Percentiles rank a stretch among this genome's conserved stretches.
Evolutionary conservation across 257 asterid genomes (phyloP).

Genomic region (Orobanche coerulescens): DNA sequence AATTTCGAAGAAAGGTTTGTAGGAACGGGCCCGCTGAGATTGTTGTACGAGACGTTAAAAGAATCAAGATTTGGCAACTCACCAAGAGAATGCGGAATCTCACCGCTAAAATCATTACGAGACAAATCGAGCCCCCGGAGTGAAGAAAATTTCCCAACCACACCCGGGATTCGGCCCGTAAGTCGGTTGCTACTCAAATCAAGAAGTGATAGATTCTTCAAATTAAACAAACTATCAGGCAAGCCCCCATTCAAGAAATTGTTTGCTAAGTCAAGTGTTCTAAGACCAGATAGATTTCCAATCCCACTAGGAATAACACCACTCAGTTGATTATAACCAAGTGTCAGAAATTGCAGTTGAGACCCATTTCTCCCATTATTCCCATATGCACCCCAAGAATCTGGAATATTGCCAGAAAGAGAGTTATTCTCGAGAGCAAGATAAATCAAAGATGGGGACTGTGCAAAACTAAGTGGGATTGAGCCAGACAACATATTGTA

Average conservation of each 20-base stretch:
- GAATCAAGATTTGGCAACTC: constrained; percentile 46
- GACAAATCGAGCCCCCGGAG: constrained; percentile 62
- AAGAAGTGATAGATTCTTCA: constrained; percentile 51
- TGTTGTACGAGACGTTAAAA: constrained; percentile 77
- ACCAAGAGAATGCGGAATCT: constrained; percentile 57
- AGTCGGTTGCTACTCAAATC: constrained; percentile 45
- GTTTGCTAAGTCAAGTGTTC: constrained; percentile 42
- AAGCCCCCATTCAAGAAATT: constrained; percentile 57
- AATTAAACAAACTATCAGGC: constrained; percentile 38
- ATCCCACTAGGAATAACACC: constrained; percentile 20
- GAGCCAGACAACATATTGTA: constrained; percentile 62
- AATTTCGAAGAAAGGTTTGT: constrained; percentile 44
- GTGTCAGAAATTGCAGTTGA: not conserved
- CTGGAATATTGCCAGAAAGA: constrained; percentile 60
- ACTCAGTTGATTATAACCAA: not conserved
- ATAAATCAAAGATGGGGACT: constrained; percentile 43
- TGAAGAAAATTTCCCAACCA: constrained; percentile 43
- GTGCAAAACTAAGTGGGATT: constrained; percentile 50
- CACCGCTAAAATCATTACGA: constrained; percentile 51
- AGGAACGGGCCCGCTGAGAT: constrained; percentile 76
- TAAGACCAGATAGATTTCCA: constrained; percentile 39
- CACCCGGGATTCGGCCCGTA: constrained; percentile 39
- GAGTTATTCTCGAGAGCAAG: constrained; percentile 54
- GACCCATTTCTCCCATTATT: constrained; percentile 19
- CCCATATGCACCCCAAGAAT: constrained; percentile 49